phyloP scores from a whole-genome alignment of 2,329 filamentous ascomycete genomes.

The Ilyonectria destructans region DNA sequence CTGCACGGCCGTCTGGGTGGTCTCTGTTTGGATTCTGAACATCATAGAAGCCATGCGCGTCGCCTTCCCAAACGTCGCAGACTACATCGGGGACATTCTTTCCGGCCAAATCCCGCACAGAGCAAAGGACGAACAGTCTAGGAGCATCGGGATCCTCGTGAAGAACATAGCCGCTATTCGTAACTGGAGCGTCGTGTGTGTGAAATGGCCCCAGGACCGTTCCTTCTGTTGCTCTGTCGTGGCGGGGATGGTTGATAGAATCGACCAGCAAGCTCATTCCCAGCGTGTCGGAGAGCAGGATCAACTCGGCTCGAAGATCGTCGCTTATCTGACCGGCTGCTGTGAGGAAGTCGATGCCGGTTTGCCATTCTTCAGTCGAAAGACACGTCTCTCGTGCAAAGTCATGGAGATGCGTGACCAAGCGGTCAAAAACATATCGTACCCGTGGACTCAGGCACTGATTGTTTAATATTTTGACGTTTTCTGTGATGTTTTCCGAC shows the following conservation, averaged over 20 bases:
- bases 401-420: conserved; percentile 82
- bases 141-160: conserved; percentile 77
- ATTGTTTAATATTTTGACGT: conserved; percentile 80
- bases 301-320: conserved; percentile 79
- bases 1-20: conserved; percentile 53
- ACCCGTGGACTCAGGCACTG: conserved; percentile 73
- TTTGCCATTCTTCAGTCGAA: conserved; percentile 82
- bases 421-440: conserved; percentile 78
- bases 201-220: conserved; percentile 86
- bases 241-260: conserved; percentile 84
- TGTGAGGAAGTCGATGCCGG: conserved; percentile 78
- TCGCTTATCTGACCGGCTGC: conserved; percentile 78
- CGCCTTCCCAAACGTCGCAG: conserved; percentile 87
- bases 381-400: conserved; percentile 83
- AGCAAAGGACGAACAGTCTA: conserved; percentile 78
- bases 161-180: conserved; percentile 70
- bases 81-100: conserved; percentile 74
- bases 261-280: conserved; percentile 85
- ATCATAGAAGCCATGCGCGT: conserved; percentile 82
- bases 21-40: conserved; percentile 77
- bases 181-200: conserved; percentile 76
- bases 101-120: conserved; percentile 74
- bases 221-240: conserved; percentile 76
- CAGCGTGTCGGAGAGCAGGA: conserved; percentile 82
- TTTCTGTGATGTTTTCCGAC: conserved; percentile 82